Evolutionary conservation across 805 yeast species (phyloP), one percentile per base, ranked within the genome.

Genomic region (Ogataea kodamae): DNA sequence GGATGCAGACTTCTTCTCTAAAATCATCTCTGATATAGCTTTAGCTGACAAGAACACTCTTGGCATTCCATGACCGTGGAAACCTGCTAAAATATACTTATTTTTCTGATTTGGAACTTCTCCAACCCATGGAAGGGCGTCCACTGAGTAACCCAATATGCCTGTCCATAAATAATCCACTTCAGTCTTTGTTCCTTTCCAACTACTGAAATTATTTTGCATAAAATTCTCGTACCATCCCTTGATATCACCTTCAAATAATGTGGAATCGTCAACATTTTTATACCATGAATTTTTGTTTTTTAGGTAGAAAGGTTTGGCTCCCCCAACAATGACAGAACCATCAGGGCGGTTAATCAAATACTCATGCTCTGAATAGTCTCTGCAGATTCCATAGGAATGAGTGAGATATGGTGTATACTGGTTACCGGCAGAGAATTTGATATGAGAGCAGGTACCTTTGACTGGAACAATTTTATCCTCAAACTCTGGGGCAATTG

Each of bases 1-100:
- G n/a, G n/a, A n/a, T n/a, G n/a, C n/a, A n/a, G n/a, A n/a, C n/a
- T n/a, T n/a, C n/a, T n/a, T n/a, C n/a, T n/a, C n/a, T n/a, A n/a
- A n/a, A n/a, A n/a, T n/a, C n/a, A n/a, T n/a, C n/a, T n/a, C n/a
- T n/a, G n/a, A n/a, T n/a, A n/a, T n/a, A n/a, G n/a, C 68, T 34
- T 62, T 60, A n/a, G 68, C 70, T 28, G 59, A 42, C 5, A 64
- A 33, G 37, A 62, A 60, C 9, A 68, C 64, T 26, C 74, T 52
- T 21, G 75, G 73, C 74, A 70, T 68, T 19, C 76, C 76, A 47
- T 70, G 75, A 3, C 74, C 76, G 27, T 64, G 62, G 49, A 66
- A 70, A 0, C 76, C 76, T 4, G 74, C 73, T 39, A 58, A 49
- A 10, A 64, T 50, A 36, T 46, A 68, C n/a, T 59, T 52, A 28